Evolutionary conservation across 106 monocot species (phyloP), one percentile per base, ranked within the genome.

Genomic region (Acanthochlamys bracteata): DNA sequence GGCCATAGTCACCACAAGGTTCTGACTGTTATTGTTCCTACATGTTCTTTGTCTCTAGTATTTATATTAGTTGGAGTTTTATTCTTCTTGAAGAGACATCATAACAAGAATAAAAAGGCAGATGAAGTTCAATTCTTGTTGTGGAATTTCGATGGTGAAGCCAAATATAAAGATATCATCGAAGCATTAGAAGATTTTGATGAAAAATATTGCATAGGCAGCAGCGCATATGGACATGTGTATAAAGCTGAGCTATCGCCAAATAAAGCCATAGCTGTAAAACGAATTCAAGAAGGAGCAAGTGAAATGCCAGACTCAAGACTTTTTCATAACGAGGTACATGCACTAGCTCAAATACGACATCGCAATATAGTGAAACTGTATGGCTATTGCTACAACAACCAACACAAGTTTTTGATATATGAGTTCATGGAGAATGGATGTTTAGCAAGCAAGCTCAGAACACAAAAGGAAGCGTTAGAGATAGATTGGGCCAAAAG

Each of bases 121-220:
- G 24, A 24, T 4, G 21, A 21, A 10, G 53, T 33, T 54, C 3
- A 53, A 16, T 54, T 27, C 24, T 53, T 25, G 25, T 7, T 54
- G 6, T 54, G 51, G 66, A 47, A 54, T 7, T 66, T 7, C 23
- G 51, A 53, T 53, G 66, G 53, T 12, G 54, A 66, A 25, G 4
- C 19, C 12, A 17, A 13, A 16, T 62, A 62, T 20, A 41, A 62
- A 7, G 39, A 62, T 3, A 62, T 62, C 11, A 41, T 68, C 39
- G 26, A 55, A 1, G 67, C 56, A 21, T 55, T 55, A n/a, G 22
- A 57, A 0, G 20, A 68, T 39, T 68, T 68, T 16, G 20, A 23
- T 22, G 67, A 68, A 1, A 40, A 41, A 42, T 57, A 56, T 41
- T 57, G 56, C 12, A 66, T 66, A 16, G 66, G 66, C 24, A 66